phyloP scores from a whole-genome alignment of 352 stramenopile genomes.

The Phytophthora megakarya region DNA sequence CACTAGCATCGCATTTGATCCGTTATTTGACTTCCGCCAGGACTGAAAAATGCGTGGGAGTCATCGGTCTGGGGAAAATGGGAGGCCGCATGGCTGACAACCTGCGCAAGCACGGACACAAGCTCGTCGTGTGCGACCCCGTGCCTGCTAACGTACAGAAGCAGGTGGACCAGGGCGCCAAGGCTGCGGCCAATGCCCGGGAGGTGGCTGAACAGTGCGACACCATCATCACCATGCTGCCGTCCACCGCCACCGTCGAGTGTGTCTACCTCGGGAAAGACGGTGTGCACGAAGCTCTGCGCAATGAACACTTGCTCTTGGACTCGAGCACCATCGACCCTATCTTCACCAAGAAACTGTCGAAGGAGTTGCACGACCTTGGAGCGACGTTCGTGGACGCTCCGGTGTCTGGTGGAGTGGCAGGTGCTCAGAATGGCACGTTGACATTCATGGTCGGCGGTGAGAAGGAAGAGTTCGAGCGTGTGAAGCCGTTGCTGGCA shows the following conservation, averaged over 20 bases:
- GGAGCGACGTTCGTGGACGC: conserved; percentile 92
- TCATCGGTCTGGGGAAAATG: conserved; percentile 96
- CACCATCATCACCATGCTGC: conserved; percentile 96
- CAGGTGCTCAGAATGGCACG: conserved; percentile 94
- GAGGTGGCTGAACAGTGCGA: conserved; percentile 81
- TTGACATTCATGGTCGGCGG: conserved; percentile 99
- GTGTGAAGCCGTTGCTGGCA: conserved; percentile 82
- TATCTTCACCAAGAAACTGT: conserved; percentile 90
- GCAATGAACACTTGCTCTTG: conserved; percentile 87
- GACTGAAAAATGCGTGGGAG: conserved; percentile 52
- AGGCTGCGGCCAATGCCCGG: conserved; percentile 54
- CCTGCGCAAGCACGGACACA: conserved; percentile 79
- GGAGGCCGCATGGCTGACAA: conserved; percentile 93
- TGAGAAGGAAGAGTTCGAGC: conserved; percentile 59
- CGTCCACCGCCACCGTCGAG: conserved; percentile 90
- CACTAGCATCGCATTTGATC: neutral
- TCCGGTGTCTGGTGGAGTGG: conserved; percentile 96
- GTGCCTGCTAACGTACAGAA: conserved; percentile 52
- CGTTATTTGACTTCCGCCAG: neutral
- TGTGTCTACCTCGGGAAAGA: conserved; percentile 72
- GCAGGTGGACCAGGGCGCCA: conserved; percentile 57
- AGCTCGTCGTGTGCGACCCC: conserved; percentile 84
- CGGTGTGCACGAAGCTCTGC: conserved; percentile 73
- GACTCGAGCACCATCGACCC: conserved; percentile 97
- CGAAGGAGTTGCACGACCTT: conserved; percentile 54